Conservation (phyloP, 768 basidiomycete genomes). For the Boletellus emodensis region DNA sequence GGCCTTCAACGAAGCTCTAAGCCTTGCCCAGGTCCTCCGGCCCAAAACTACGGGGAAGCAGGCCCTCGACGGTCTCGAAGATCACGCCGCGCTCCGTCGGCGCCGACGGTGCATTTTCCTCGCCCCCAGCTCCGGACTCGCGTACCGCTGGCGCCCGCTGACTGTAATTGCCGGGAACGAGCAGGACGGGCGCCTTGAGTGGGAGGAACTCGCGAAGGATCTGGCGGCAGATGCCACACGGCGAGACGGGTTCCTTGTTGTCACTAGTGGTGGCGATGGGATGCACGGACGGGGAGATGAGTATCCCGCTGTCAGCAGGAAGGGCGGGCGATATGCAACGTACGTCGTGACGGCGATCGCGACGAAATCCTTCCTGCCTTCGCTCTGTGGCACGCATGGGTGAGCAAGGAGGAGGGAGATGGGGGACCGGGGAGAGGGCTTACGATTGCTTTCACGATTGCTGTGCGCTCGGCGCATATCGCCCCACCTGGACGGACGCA, state of each 20-base stretch:
- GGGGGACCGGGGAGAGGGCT: constrained; percentile 23
- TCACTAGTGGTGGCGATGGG: no score
- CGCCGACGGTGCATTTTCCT: constrained; percentile 15
- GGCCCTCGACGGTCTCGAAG: constrained; percentile 64
- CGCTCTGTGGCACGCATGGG: constrained; percentile 51
- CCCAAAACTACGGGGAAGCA: constrained; percentile 86
- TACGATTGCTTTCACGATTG: constrained; percentile 91
- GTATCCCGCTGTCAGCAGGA: no score
- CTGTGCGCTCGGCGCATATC: constrained; percentile 94
- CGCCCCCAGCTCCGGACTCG: background rate
- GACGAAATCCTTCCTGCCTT: constrained; percentile 64
- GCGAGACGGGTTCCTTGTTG: constrained; percentile 52
- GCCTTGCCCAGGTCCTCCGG: constrained; percentile 65
- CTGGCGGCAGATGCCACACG: constrained; percentile 94
- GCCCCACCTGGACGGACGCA: constrained; percentile 50
- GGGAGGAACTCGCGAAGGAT: constrained; percentile 84
- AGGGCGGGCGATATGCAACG: constrained; percentile 13
- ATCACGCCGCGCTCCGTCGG: constrained; percentile 40
- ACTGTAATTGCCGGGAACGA: constrained; percentile 65
- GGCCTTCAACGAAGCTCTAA: no score
- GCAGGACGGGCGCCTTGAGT: constrained; percentile 64
- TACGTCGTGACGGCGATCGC: constrained; percentile 82
- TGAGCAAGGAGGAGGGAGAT: background rate
- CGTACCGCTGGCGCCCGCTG: constrained; percentile 22
- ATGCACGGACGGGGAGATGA: no score